A percentile compares a stretch with the other conserved stretches of the same genome.
Evolutionary conservation across 1,284 basidiomycete genomes (phyloP).

Genomic region (Tremellales sp.): DNA sequence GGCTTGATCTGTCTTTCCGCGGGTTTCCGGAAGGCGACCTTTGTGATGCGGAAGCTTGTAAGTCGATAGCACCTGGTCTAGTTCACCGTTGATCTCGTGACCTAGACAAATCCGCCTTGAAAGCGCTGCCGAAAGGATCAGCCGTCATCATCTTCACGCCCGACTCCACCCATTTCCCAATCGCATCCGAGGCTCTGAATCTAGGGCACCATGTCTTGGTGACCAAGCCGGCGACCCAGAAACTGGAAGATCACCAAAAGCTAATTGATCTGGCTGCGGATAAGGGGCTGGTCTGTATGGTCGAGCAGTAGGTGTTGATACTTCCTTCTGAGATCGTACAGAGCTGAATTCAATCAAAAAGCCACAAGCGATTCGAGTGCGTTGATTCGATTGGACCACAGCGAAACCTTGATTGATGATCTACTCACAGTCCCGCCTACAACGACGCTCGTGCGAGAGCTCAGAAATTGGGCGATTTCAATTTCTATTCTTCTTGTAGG

Average conservation of each 20-base stretch:
- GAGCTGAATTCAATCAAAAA: conserved; percentile 34
- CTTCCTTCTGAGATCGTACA: not conserved
- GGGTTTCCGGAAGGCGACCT: conserved; percentile 69
- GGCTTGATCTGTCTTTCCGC: conserved; percentile 74
- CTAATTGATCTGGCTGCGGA: conserved; percentile 68
- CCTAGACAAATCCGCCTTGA: conserved; percentile 80
- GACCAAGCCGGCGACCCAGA: conserved; percentile 87
- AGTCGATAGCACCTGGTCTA: conserved; percentile 32
- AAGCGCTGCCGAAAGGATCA: conserved; percentile 70
- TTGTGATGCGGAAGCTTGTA: conserved; percentile 75
- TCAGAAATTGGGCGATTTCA: conserved; percentile 77
- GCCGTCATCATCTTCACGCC: conserved; percentile 66
- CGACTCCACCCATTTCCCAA: conserved; percentile 71
- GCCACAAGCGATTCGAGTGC: conserved; percentile 64
- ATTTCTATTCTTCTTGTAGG: conserved; percentile 58
- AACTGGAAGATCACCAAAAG: conserved; percentile 73
- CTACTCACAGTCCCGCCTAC: conserved; percentile 63
- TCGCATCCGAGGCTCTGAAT: conserved; percentile 79
- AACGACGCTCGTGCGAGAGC: conserved; percentile 76
- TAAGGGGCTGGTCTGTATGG: conserved; percentile 80
- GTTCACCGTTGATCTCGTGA: not conserved
- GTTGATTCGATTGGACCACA: conserved; percentile 1
- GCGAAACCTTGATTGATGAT: conserved; percentile 1
- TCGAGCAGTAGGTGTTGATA: conserved; percentile 61
- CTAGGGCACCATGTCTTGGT: conserved; percentile 79